These are phyloP conservation scores for Fusarium protoensiforme DNA, from an alignment of 2,329 filamentous ascomycete genomes.

Conservation along the genomic window DNA sequence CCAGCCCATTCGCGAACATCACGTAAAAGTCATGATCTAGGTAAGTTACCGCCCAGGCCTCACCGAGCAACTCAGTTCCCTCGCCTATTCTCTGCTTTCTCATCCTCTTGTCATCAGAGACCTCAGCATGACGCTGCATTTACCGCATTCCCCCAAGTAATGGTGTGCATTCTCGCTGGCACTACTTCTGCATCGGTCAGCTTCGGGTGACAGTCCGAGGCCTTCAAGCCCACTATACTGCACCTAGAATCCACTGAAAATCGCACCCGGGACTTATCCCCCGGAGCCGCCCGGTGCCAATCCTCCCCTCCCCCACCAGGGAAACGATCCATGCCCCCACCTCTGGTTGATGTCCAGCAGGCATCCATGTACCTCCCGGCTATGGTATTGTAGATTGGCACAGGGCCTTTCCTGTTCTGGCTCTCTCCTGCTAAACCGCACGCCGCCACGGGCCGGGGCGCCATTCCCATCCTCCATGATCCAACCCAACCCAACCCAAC, in stretches of 20 bases:
- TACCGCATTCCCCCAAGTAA: background rate
- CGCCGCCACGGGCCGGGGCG: conserved; percentile 24
- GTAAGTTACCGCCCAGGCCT: background rate
- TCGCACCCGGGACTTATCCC: conserved; percentile 30
- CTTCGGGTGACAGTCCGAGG: conserved; percentile 8
- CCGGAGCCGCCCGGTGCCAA: conserved; percentile 26
- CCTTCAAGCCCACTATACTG: background rate
- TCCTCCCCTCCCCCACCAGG: conserved; percentile 26
- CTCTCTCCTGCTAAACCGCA: background rate
- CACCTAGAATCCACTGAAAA: conserved; percentile 11
- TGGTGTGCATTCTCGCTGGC: conserved; percentile 14
- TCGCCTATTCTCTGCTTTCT: background rate
- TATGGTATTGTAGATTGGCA: conserved; percentile 1
- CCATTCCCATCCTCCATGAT: conserved; percentile 32
- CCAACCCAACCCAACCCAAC: background rate
- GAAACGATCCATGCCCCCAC: background rate
- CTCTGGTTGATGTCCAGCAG: background rate
- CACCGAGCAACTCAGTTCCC: background rate
- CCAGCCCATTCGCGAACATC: conserved; percentile 14
- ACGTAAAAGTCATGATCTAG: conserved; percentile 17
- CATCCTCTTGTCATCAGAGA: background rate
- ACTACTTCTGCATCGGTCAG: conserved; percentile 9
- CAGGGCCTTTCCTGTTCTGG: background rate
- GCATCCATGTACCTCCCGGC: background rate
- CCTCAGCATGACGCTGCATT: conserved; percentile 15